These are phyloP conservation scores for Petunia hybrid DNA, from an alignment of 305 asterid species.

Conservation along the genomic window DNA sequence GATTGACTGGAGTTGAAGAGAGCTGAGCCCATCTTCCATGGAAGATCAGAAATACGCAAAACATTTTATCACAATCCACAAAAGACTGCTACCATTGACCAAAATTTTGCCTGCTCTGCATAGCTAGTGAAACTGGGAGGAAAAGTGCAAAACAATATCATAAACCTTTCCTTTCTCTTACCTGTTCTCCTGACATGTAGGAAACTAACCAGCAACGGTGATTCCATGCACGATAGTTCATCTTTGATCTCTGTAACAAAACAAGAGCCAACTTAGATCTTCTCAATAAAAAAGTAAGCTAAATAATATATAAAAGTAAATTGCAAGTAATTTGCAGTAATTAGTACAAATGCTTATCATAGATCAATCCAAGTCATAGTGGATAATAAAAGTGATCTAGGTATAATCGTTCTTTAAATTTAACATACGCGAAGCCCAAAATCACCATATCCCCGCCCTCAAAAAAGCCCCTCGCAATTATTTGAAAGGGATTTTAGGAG, in stretches of 20 bases:
- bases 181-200: slow-evolving; percentile 79
- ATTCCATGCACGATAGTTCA: slow-evolving; percentile 98
- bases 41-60: background rate
- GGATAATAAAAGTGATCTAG: background rate
- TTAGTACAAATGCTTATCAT: background rate
- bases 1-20: background rate
- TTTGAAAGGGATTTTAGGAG: background rate
- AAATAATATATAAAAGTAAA: background rate
- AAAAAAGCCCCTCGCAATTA: background rate
- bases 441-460: background rate
- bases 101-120: background rate
- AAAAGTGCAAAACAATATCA: background rate
- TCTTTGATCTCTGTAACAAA: slow-evolving; percentile 74
- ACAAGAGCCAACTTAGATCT: slow-evolving; percentile 26
- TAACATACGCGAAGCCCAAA: background rate
- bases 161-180: slow-evolving; percentile 38
- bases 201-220: slow-evolving; percentile 94
- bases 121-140: slow-evolving; percentile 31
- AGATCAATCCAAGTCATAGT: background rate
- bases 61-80: background rate
- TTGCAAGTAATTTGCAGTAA: background rate
- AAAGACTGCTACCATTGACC: background rate
- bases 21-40: background rate
- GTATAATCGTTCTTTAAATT: background rate
- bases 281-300: background rate